Base-by-base conservation (phyloP, 495 filamentous ascomycete genomes). In the Halenospora varia region DNA sequence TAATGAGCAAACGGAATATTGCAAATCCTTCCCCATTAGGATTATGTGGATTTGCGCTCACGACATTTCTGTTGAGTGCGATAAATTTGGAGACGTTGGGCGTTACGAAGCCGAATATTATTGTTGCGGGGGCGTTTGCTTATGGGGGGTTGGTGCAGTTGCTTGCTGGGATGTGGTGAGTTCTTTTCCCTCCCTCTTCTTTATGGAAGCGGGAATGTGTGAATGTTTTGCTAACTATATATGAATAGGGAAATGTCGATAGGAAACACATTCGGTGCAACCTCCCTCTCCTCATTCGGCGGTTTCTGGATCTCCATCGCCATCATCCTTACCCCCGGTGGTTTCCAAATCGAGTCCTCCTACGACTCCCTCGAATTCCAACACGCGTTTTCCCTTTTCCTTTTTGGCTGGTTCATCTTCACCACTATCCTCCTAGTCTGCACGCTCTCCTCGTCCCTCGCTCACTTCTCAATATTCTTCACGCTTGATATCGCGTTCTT, bases 191-290 rank as follows among this genome's bases (percentile, higher is more conserved):
- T 35, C 29, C 13, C 29, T 35, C 29, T 35, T 35, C 29, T 13
- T 35, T 35, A n/a, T 35, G 29, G 13, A 35, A 6, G 4, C 29
- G 29, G 29, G 29, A 35, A 35, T 35, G 4, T 35, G 29, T 35
- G 4, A 6, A 35, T 35, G 6, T 6, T 4, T 35, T 35, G 13
- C 13, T 35, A 35, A 35, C 4, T 35, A 35, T 35, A 35, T 35
- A 13, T 13, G 29, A 24, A 13, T 61, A 96, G 92, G 94, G 94
- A 97, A 82, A 96, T 96, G 91, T 94, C 93, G 55, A 84, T 95
- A 9, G 94, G 92, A 59, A 97, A 95, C 83, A 96, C 94, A 42
- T 98, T 98, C 60, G 94, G 91, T 85, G 94, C 92, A 54, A 97
- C 92, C 51, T 94, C 94, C 51, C 82, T 98, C 61, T 94, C 92